Base-by-base conservation (phyloP, 129 eudicot genomes). In the Flaveria linearis region DNA sequence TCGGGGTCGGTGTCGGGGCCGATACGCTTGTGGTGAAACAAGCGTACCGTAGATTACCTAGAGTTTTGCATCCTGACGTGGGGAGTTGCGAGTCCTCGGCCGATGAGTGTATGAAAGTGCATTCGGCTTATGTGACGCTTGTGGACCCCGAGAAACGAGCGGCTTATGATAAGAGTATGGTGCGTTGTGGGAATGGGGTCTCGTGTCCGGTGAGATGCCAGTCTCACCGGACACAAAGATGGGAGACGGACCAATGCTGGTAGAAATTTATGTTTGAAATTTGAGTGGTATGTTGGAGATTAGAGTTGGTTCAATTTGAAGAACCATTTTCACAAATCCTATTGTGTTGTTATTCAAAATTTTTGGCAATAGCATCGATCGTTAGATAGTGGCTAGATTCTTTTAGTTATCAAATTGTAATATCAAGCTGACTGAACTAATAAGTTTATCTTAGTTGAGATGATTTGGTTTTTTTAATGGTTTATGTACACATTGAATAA, bases 231-330 rank as follows among this genome's bases (percentile, higher is more conserved):
- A 4, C 14, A 22, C 53, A 72, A 11, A 79, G 77, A 51, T 79
- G 82, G 82, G 82, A 79, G 82, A 79, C 78, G 3, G 73, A 79
- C 16, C 82, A 79, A 9, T 79, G 78, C 23, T 71, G 82, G 82
- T 79, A 78, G 65, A 69, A 15, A 50, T 26, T 41, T 47, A 49
- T 26, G 4, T 60, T 58, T 26, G 13, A 2, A 42, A 7, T 42
- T 42, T 9, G 47, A 42, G 8, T 7, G 46, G 1, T 42, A 9
- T 4, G 5, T 42, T 42, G 10, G 46, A 42, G 46, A 42, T 42
- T 42, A 42, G 4, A 9, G 46, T 9, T 9, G 46, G 47, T 28
- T 28, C 33, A 28, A 28, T 28, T 28, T 28, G 1, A 28, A 25
- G 26, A 25, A 25, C 26, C 1, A 25, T 25, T 25, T 25, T 25